Conservation (phyloP, 495 filamentous ascomycete genomes). For the Podospora fimiseda region DNA sequence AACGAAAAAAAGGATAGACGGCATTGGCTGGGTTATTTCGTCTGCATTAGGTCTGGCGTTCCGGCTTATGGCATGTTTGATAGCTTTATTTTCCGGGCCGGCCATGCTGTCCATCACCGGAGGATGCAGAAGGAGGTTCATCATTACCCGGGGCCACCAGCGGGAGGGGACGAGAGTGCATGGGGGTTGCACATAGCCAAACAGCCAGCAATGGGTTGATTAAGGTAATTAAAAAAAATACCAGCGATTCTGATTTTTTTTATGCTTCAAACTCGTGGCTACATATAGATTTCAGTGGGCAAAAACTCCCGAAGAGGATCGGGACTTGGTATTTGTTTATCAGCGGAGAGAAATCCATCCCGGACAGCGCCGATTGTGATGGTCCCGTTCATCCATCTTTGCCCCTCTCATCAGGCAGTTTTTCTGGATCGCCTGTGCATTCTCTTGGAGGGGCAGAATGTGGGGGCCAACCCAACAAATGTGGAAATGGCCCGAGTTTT, state of each 20-base stretch:
- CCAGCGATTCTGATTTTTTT: neutral
- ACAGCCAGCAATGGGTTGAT: too few relatives aligned
- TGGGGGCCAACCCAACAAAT: neutral
- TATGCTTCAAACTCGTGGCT: too few relatives aligned
- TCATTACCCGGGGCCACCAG: neutral
- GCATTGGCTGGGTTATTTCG: slow-evolving; percentile 13
- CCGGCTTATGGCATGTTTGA: slow-evolving; percentile 22
- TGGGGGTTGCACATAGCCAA: too few relatives aligned
- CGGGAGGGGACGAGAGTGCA: neutral
- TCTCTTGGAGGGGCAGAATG: neutral
- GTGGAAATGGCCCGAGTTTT: neutral
- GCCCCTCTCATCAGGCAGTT: too few relatives aligned
- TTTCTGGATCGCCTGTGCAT: neutral
- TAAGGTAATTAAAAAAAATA: neutral
- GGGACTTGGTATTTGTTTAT: too few relatives aligned
- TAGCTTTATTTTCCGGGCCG: slow-evolving; percentile 19
- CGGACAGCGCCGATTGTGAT: too few relatives aligned
- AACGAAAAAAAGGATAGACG: slow-evolving; percentile 6
- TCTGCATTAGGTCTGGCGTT: slow-evolving; percentile 31
- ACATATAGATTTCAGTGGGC: too few relatives aligned
- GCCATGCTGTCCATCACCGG: slow-evolving; percentile 9
- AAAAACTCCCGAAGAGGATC: too few relatives aligned
- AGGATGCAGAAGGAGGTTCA: neutral
- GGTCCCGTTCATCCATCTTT: too few relatives aligned
- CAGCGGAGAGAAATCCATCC: too few relatives aligned